Evolutionary conservation across 2,329 filamentous ascomycete species (phyloP), one percentile per base, ranked within the genome.

Genomic region (Drechslerella dactyloides): DNA sequence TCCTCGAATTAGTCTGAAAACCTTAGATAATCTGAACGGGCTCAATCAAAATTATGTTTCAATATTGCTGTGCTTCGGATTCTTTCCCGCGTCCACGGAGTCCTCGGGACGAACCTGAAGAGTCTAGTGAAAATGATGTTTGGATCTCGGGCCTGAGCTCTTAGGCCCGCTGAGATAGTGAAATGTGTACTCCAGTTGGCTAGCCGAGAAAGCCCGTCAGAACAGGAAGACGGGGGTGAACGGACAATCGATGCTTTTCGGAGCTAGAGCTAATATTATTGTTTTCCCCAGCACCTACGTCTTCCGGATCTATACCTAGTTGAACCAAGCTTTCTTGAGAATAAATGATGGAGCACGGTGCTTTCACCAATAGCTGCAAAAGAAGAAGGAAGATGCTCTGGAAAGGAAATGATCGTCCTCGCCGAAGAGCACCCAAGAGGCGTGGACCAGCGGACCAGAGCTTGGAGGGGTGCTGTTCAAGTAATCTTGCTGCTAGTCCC

Each of bases 361-460:
- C 44, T 52, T 10, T 48, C 17, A 15, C 42, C 66, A 63, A 63
- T 55, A 30, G 54, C 46, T 53, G 33, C 48, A 48, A 5, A 21
- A 48, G 19, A 19, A 19, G 17, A 69, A 33, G 57, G 50, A 55
- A 55, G 19, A 35, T 23, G 7, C 21, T 63, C 59, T 59, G 42
- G 53, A 54, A 48, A 59, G 66, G 66, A 63, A 70, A 53, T 57
- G 66, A 70, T 64, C 59, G 55, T 70, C 66, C 58, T 63, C 53
- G 58, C 65, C 65, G 48, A 50, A n/a, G 11, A 19, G 52, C 23
- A 57, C 59, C 46, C 66, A 59, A 70, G 53, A 53, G 66, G 66
- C 65, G 65, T 59, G 58, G 66, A 54, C 46, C 58, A 53, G 63
- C 52, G 52, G 42, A 19, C n/a, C 10, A 44, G 44, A 50, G 58